Conservation (phyloP, 1,284 basidiomycete genomes). For the Rhodotorula glutinis region DNA sequence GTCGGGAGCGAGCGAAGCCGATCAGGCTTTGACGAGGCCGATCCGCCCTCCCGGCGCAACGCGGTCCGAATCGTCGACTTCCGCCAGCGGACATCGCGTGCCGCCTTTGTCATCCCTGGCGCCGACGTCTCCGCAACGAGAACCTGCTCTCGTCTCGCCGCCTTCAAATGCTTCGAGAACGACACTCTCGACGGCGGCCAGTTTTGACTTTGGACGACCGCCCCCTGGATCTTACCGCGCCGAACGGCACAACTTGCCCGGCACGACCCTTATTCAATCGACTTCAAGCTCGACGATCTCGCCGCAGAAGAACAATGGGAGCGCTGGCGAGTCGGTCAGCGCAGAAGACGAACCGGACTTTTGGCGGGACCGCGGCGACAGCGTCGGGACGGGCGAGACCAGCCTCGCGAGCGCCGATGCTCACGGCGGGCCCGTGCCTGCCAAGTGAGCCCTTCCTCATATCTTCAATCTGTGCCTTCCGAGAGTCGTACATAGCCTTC, state of each 20-base stretch:
- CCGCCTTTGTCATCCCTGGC: slow-evolving; percentile 45
- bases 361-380: neutral
- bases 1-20: slow-evolving; percentile 22
- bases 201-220: slow-evolving; percentile 7
- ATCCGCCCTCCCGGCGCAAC: slow-evolving; percentile 13
- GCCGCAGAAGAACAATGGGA: neutral
- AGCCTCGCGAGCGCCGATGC: slow-evolving; percentile 1
- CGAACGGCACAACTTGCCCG: too few relatives aligned
- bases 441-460: neutral
- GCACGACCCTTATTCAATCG: neutral
- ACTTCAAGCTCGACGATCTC: neutral
- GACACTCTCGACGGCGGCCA: slow-evolving; percentile 9
- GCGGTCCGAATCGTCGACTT: slow-evolving; percentile 5
- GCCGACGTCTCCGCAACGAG: slow-evolving; percentile 44
- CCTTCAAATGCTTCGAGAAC: neutral
- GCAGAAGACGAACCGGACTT: neutral
- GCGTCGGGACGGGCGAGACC: slow-evolving; percentile 9
- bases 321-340: neutral
- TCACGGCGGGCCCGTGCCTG: neutral
- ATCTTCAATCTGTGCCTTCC: neutral
- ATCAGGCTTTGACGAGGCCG: slow-evolving; percentile 29
- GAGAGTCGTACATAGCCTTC: too few relatives aligned
- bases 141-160: slow-evolving; percentile 37
- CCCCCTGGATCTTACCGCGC: neutral
- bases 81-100: slow-evolving; percentile 23